Conservation (phyloP, 768 basidiomycete species). For the Naganishia antarctica region DNA sequence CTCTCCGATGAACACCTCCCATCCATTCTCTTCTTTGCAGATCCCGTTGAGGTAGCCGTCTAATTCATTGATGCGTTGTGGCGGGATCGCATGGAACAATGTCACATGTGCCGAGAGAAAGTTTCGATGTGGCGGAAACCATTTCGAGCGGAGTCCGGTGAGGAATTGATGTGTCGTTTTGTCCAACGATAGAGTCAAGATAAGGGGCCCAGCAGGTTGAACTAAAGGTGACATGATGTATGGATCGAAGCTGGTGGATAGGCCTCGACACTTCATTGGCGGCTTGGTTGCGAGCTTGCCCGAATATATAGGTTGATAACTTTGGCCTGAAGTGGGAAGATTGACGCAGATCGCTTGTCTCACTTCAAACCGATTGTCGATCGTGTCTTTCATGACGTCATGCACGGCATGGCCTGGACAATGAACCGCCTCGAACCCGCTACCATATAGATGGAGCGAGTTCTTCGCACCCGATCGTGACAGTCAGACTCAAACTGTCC, state of each 20-base stretch:
- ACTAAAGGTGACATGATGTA: conserved; percentile 1
- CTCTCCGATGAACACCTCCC: conserved; percentile 37
- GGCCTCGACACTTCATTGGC: not conserved
- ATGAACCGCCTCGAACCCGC: too few relatives aligned
- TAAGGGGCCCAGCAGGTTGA: conserved; percentile 29
- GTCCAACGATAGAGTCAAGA: conserved; percentile 38
- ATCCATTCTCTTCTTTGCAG: conserved; percentile 28
- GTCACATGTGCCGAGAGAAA: conserved; percentile 38
- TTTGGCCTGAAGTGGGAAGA: too few relatives aligned
- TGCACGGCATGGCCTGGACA: too few relatives aligned
- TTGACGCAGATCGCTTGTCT: too few relatives aligned
- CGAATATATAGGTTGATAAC: not conserved
- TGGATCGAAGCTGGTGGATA: not conserved
- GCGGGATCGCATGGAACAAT: conserved; percentile 38
- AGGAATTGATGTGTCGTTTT: conserved; percentile 31
- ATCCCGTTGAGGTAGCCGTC: conserved; percentile 29
- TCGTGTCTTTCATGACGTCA: not conserved
- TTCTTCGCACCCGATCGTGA: too few relatives aligned
- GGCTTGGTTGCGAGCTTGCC: too few relatives aligned
- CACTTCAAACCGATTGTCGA: not conserved
- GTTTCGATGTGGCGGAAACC: conserved; percentile 38
- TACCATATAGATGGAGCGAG: too few relatives aligned
- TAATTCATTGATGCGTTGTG: conserved; percentile 32
- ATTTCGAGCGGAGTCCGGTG: conserved; percentile 34
- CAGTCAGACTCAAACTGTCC: conserved; percentile 26